Evolutionary conservation across 768 basidiomycete species (phyloP).

Genomic region (Auricularia sp.): DNA sequence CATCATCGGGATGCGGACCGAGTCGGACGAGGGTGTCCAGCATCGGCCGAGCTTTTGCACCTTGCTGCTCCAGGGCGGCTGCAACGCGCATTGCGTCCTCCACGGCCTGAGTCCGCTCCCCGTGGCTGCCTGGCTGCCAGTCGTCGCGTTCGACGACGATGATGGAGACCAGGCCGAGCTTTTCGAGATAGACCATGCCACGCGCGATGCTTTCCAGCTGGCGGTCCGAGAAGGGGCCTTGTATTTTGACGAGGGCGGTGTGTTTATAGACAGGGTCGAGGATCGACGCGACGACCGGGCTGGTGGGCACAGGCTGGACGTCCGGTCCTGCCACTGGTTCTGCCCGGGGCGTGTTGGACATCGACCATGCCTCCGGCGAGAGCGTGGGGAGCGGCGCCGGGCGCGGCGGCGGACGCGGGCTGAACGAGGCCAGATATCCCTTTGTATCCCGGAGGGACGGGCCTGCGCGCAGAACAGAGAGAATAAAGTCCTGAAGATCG

Average conservation of each 20-base stretch:
- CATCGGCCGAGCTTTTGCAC: constrained; percentile 79
- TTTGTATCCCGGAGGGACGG: constrained; percentile 87
- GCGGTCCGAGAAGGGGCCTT: constrained; percentile 87
- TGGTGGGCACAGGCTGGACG: constrained; percentile 27
- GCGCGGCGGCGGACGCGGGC: constrained; percentile 42
- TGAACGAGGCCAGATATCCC: constrained; percentile 87
- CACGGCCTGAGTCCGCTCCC: constrained; percentile 53
- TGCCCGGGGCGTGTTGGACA: not conserved
- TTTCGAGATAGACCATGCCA: constrained; percentile 91
- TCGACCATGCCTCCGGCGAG: not conserved
- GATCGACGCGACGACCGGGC: constrained; percentile 57
- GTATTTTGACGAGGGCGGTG: constrained; percentile 92
- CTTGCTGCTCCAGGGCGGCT: constrained; percentile 69
- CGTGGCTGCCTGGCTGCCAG: constrained; percentile 52
- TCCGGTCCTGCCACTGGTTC: not conserved
- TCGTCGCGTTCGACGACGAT: constrained; percentile 89
- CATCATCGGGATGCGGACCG: constrained; percentile 58
- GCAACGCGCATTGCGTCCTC: constrained; percentile 85
- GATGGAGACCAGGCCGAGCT: constrained; percentile 89
- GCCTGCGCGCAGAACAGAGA: constrained; percentile 86
- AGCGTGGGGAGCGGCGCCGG: constrained; percentile 18
- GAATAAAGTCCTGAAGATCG: constrained; percentile 73
- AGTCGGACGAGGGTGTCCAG: constrained; percentile 78
- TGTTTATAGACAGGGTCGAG: constrained; percentile 75
- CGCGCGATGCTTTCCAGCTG: constrained; percentile 90